Evolutionary conservation across 805 yeast species (phyloP), one percentile per base, ranked within the genome.

Genomic region (Diddensiella transvaalensis): DNA sequence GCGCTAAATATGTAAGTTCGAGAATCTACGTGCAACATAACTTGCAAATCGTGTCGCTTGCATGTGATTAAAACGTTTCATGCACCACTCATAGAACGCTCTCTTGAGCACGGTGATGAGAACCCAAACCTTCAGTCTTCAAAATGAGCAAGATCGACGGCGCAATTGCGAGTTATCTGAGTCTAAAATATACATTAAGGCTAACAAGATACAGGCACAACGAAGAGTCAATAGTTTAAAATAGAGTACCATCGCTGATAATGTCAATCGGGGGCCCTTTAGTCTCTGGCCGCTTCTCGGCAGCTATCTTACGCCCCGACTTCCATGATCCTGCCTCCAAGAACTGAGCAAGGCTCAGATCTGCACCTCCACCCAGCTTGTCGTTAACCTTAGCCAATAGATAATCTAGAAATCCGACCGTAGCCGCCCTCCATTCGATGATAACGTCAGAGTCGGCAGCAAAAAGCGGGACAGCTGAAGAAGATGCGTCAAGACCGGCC

Each of bases 311-410:
- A 50, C 87, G 68, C 1, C 87, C 87, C 1, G 82, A 76, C 52
- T 75, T 77, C 87, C 87, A 81, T 24, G 80, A 74, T 0, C 87
- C 87, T 2, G 86, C 85, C 54, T 81, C 87, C 41, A 81, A 76
- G 48, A 81, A 59, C 60, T 81, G 86, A 1, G 85, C 81, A 38
- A 81, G 61, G 5, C 62, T 53, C 40, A 81, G 58, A 40, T 67
- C 66, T 13, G 42, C 32, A 3, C 42, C 32, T 44, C 54, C 63
- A 6, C 56, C 50, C 43, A 80, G 59, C 44, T 69, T 67, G 23
- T 71, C 66, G 54, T 81, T 81, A 33, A 80, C 75, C 44, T 75
- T 51, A 10, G 79, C 79, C 18, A 80, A 65, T 3, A 81, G 60
- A 52, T 68, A 60, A 58, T 81, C 87, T 40, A 81, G 62, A 33